These are phyloP conservation scores for Kalanchoe fedtschenkoi DNA, from an alignment of 164 flowering plant genomes.

Conservation along the genomic window DNA sequence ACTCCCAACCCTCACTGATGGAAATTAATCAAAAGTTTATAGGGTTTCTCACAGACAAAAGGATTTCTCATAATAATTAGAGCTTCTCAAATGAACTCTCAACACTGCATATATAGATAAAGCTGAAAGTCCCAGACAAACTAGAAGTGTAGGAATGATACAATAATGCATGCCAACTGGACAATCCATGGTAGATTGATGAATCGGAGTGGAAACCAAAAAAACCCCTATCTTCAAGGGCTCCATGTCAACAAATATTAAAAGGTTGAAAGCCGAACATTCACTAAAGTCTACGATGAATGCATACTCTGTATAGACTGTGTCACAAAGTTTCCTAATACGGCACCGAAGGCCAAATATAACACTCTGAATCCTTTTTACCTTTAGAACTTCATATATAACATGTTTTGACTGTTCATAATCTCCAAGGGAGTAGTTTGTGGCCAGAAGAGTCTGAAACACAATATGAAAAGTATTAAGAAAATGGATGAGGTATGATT, in stretches of 20 bases:
- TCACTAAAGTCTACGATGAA: not conserved
- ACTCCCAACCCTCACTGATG: too few species aligned
- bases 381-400: constrained; percentile 58
- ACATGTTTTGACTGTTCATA: constrained; percentile 60
- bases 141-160: not conserved
- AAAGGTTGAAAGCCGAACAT: not conserved
- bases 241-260: not conserved
- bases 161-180: not conserved
- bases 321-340: not conserved
- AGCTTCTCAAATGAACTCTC: too few species aligned
- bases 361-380: constrained; percentile 8
- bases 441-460: constrained; percentile 79
- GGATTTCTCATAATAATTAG: too few species aligned
- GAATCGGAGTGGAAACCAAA: too few species aligned
- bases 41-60: too few species aligned
- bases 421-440: constrained; percentile 49
- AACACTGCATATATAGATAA: too few species aligned
- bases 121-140: not conserved
- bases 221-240: not conserved
- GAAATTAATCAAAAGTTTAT: too few species aligned
- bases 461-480: constrained; percentile 4
- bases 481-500: not conserved
- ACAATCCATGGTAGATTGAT: too few species aligned
- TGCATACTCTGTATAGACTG: not conserved
- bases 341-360: not conserved